These are phyloP conservation scores for Fusarium aywerte DNA, from an alignment of 2,329 filamentous ascomycete genomes.

Conservation along the genomic window DNA sequence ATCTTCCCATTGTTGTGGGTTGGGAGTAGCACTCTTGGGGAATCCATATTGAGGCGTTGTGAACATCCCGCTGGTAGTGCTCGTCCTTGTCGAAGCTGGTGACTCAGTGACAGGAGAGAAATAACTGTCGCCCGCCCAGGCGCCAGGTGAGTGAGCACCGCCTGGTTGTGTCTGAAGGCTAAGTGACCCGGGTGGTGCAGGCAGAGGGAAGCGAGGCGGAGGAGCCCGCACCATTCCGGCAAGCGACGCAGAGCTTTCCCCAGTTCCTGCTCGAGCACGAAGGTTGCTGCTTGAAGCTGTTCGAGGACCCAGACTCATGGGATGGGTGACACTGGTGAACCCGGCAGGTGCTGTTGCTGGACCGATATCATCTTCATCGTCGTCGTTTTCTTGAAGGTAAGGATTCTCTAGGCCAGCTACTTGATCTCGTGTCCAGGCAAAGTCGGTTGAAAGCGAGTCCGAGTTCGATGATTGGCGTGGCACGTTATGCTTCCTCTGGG, in stretches of 20 bases:
- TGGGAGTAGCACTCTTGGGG: constrained; percentile 74
- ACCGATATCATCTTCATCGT: constrained; percentile 66
- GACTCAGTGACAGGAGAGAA: constrained; percentile 90
- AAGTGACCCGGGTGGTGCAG: constrained; percentile 66
- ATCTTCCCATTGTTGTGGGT: constrained; percentile 73
- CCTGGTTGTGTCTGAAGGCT: constrained; percentile 72
- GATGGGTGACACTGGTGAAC: constrained; percentile 48
- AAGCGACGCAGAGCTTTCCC: constrained; percentile 72
- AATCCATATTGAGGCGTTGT: constrained; percentile 69
- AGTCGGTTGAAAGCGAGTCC: constrained; percentile 73
- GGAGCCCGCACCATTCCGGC: constrained; percentile 68
- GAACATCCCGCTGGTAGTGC: constrained; percentile 80
- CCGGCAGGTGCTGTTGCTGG: constrained; percentile 52
- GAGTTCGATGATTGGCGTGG: constrained; percentile 59
- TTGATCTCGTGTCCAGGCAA: constrained; percentile 80
- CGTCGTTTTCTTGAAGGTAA: constrained; percentile 72
- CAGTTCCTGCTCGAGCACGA: constrained; percentile 79
- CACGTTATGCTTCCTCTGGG: constrained; percentile 73
- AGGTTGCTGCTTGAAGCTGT: constrained; percentile 77
- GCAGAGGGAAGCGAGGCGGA: constrained; percentile 77
- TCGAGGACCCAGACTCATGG: constrained; percentile 46
- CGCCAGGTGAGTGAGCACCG: constrained; percentile 67
- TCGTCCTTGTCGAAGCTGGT: constrained; percentile 79
- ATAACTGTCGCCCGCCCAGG: constrained; percentile 80
- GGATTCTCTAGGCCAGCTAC: constrained; percentile 80